Base-by-base conservation (phyloP, 495 filamentous ascomycete genomes). In the Pyrenula massariospora region DNA sequence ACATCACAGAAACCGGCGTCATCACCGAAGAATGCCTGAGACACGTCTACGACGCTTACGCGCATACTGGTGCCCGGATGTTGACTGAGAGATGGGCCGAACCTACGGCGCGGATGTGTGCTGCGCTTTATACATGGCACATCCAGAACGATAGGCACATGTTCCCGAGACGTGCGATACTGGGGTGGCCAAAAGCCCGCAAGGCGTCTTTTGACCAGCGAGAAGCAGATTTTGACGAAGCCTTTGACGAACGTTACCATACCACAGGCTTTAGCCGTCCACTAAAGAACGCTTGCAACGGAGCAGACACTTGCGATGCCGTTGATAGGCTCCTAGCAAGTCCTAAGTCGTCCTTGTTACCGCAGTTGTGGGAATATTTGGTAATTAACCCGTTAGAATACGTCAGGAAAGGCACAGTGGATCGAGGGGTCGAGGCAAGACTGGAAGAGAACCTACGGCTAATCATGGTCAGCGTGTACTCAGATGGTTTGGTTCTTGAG, bases 221-320 rank as follows among this genome's bases (percentile, higher is more conserved):
- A 19, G 66, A 69, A 57, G 65, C 58, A 11, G 66, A 69, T 55
- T 58, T 64, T 19, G 65, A 66, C 56, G 66, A 68, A 52, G 66
- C 57, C 12, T 68, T 68, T 58, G 66, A 68, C 47, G 56, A 57
- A 56, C 24, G 61, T 24, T 61, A 61, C 31, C 64, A 54, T 21
- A 69, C 66, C 10, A 69, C 67, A n/a, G 58, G 66, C 53, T 61
- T 68, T 52, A 60, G 62, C 55, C 54, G 66, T 31, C 67, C 65
- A 11, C 58, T 69, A 11, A 57, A 57, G 20, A 48, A 57, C 48
- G 63, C 62, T 10, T 69, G 67, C 58, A 62, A 69, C 52, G 67
- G 67, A 49, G 51, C 57, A 23, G 64, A 60, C 12, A 51, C 58
- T 23, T 68, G 66, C 54, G 58, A 68, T 57, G 63, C 66, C 22